A percentile compares a stretch with the other conserved stretches of the same genome.
Evolutionary conservation across 164 flowering plant genomes (phyloP).

Genomic region (Berberis thunbergii): DNA sequence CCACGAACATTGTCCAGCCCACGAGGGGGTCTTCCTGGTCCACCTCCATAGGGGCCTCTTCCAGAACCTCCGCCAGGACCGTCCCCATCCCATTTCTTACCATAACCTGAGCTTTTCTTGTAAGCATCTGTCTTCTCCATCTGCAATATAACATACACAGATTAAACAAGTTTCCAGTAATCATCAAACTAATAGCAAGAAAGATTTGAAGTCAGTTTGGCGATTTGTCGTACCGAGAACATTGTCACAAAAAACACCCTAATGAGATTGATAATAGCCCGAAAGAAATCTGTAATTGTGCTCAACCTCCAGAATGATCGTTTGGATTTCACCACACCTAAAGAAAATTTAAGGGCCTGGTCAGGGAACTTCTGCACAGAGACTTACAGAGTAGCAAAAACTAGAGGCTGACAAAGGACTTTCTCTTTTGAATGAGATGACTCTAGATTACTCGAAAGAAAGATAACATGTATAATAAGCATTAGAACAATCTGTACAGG

Average conservation of each 20-base stretch:
- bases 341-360: neutral
- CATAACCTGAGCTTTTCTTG: conserved; percentile 57
- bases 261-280: conserved; percentile 69
- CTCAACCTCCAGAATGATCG: conserved; percentile 82
- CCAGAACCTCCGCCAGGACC: conserved; percentile 95
- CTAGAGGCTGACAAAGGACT: too few relatives aligned
- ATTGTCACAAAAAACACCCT: conserved; percentile 67
- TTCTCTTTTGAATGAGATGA: too few relatives aligned
- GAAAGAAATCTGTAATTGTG: conserved; percentile 74
- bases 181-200: neutral
- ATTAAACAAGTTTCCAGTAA: neutral
- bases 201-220: neutral
- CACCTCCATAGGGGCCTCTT: conserved; percentile 84
- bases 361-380: too few relatives aligned
- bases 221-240: conserved; percentile 63
- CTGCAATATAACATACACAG: conserved; percentile 19
- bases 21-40: conserved; percentile 75
- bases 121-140: conserved; percentile 94
- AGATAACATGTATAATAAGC: too few relatives aligned
- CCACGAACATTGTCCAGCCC: conserved; percentile 90
- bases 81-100: conserved; percentile 95
- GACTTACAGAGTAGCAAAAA: too few relatives aligned
- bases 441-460: too few relatives aligned
- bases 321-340: conserved; percentile 90
- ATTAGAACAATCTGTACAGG: too few relatives aligned